phyloP scores from a whole-genome alignment of 1,139 yeast species.

The Debaryomyces coudertii region DNA sequence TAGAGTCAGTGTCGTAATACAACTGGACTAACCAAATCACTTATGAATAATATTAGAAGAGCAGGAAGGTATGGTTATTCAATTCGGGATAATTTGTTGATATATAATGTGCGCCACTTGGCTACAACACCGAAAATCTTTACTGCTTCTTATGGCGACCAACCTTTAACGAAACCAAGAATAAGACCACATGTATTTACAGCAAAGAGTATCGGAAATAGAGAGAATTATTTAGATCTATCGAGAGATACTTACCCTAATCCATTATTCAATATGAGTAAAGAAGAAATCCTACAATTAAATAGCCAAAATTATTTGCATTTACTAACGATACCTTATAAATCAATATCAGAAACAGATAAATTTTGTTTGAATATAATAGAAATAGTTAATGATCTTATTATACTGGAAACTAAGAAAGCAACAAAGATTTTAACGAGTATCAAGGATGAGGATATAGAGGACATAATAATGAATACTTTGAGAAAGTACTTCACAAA shows the following conservation, averaged over 20 bases:
- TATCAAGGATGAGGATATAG: conserved; percentile 22
- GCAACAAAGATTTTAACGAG: conserved; percentile 25
- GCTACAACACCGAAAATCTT: not conserved
- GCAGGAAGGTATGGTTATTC: not conserved
- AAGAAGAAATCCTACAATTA: conserved; percentile 29
- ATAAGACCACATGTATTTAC: conserved; percentile 14
- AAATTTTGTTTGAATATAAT: conserved; percentile 33
- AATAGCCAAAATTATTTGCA: conserved; percentile 27
- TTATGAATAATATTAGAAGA: conserved; percentile 1
- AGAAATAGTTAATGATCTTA: conserved; percentile 32
- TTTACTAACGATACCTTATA: conserved; percentile 31
- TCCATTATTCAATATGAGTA: conserved; percentile 36
- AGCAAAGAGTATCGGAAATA: conserved; percentile 1
- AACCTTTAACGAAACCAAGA: conserved; percentile 4
- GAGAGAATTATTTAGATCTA: conserved; percentile 9
- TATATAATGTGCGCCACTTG: not conserved
- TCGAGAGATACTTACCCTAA: conserved; percentile 33
- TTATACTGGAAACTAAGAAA: conserved; percentile 29
- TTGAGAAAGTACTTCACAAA: conserved; percentile 18
- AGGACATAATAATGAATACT: conserved; percentile 17
- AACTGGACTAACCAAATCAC: not conserved
- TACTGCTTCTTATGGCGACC: not conserved
- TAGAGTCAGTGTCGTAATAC: not conserved
- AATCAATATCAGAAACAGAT: conserved; percentile 29
- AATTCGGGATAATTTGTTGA: not conserved